phyloP scores from a whole-genome alignment of 768 basidiomycete genomes.

The Termitomyces sp. region DNA sequence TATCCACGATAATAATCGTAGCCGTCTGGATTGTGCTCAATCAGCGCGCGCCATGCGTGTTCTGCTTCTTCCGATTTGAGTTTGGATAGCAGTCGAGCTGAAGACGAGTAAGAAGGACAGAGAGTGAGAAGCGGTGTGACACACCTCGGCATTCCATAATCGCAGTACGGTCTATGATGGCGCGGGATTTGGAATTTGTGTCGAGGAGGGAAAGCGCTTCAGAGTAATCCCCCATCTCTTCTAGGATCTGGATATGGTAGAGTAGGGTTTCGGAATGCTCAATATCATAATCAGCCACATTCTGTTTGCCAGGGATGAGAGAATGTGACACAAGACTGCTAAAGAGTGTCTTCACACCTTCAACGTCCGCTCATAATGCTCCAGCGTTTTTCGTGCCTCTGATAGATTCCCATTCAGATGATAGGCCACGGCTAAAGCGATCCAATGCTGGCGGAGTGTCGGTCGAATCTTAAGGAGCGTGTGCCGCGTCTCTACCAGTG shows the following conservation, averaged over 20 bases:
- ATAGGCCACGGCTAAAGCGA: slow-evolving; percentile 83
- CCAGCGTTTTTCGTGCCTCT: slow-evolving; percentile 69
- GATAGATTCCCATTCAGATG: slow-evolving; percentile 72
- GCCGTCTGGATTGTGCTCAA: slow-evolving; percentile 83
- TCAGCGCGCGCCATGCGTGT: slow-evolving; percentile 72
- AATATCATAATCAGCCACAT: slow-evolving; percentile 71
- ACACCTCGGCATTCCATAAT: slow-evolving; percentile 67
- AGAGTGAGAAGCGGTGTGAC: slow-evolving; percentile 6
- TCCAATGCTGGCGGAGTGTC: slow-evolving; percentile 83
- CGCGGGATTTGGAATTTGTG: slow-evolving; percentile 52
- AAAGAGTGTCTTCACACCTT: slow-evolving; percentile 46
- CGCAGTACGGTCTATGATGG: slow-evolving; percentile 66
- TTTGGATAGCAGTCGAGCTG: slow-evolving; percentile 77
- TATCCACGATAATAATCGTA: slow-evolving; percentile 77
- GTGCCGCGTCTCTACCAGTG: slow-evolving; percentile 77
- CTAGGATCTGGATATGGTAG: slow-evolving; percentile 70
- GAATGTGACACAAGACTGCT: not conserved
- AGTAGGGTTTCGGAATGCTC: slow-evolving; percentile 82
- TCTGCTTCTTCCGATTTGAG: slow-evolving; percentile 66
- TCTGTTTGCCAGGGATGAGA: slow-evolving; percentile 32
- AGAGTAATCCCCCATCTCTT: slow-evolving; percentile 60
- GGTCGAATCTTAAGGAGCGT: slow-evolving; percentile 78
- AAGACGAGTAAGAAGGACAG: slow-evolving; percentile 5
- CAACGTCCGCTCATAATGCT: slow-evolving; percentile 63
- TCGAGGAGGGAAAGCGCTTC: slow-evolving; percentile 65